A percentile compares a stretch with the other conserved stretches of the same genome.
Conservation (phyloP, 306 rosid species). For the Begonia peltatifolia region DNA sequence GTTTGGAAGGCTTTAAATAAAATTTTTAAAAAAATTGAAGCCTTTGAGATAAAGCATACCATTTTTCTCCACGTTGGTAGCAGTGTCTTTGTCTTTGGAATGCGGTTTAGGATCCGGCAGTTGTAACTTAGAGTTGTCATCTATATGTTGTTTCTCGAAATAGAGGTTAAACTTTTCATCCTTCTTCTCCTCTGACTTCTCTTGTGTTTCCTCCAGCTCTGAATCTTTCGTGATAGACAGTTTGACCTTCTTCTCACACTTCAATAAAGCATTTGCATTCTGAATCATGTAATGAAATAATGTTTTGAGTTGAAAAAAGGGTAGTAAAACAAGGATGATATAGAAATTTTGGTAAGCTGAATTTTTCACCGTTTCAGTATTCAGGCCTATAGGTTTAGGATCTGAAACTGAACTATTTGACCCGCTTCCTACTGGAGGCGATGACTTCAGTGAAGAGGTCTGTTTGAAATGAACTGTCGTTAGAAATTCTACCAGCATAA, state of each 20-base stretch:
- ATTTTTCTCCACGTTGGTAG: slow-evolving; percentile 20
- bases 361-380: slow-evolving; percentile 19
- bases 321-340: no score
- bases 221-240: slow-evolving; percentile 13
- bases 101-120: slow-evolving; percentile 18
- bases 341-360: no score
- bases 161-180: slow-evolving; percentile 18
- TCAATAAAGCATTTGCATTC: slow-evolving; percentile 14
- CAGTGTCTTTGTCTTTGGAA: slow-evolving; percentile 13
- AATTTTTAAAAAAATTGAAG: no score
- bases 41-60: slow-evolving; percentile 18
- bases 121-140: slow-evolving; percentile 14
- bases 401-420: slow-evolving; percentile 16
- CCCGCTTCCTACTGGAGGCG: slow-evolving; percentile 29
- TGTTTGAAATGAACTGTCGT: slow-evolving; percentile 17
- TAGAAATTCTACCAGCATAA: slow-evolving; percentile 17
- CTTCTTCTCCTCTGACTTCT: slow-evolving; percentile 15
- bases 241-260: slow-evolving; percentile 25
- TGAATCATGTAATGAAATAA: slow-evolving; percentile 10
- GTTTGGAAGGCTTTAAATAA: no score
- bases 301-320: not conserved
- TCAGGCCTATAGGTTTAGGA: slow-evolving; percentile 12
- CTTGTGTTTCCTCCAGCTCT: slow-evolving; percentile 16
- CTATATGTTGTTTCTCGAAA: slow-evolving; percentile 24
- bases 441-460: slow-evolving; percentile 35